Conservation (phyloP, 1,284 basidiomycete genomes). For the Marasmius sp. region DNA sequence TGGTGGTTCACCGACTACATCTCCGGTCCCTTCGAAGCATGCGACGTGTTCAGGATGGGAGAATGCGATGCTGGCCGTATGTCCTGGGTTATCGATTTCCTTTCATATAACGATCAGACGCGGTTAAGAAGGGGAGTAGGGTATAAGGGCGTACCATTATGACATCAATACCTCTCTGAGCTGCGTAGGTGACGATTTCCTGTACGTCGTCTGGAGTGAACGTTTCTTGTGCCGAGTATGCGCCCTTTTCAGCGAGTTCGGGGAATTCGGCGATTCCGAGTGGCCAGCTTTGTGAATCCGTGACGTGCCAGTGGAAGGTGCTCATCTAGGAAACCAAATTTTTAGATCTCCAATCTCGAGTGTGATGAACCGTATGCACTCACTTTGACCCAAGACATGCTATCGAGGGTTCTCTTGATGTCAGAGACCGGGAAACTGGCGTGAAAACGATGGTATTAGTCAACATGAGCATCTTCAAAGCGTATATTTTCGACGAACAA, state of each 20-base stretch:
- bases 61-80: slow-evolving; percentile 67
- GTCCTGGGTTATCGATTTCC: slow-evolving; percentile 81
- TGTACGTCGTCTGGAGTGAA: slow-evolving; percentile 65
- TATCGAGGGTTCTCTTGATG: slow-evolving; percentile 76
- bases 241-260: slow-evolving; percentile 63
- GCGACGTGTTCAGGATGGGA: slow-evolving; percentile 75
- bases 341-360: no score
- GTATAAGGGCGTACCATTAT: background rate
- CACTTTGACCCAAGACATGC: slow-evolving; percentile 87
- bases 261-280: slow-evolving; percentile 62
- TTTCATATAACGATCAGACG: no score
- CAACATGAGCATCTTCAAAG: no score
- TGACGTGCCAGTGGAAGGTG: slow-evolving; percentile 81
- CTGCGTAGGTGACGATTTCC: slow-evolving; percentile 71
- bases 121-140: slow-evolving; percentile 38
- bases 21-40: slow-evolving; percentile 64
- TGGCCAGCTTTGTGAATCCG: slow-evolving; percentile 77
- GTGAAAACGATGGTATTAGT: no score
- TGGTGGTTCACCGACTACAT: slow-evolving; percentile 70
- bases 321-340: slow-evolving; percentile 56
- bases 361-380: no score
- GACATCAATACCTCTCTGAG: slow-evolving; percentile 45
- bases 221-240: slow-evolving; percentile 57
- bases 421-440: slow-evolving; percentile 63
- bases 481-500: slow-evolving; percentile 26